A percentile compares a stretch with the other conserved stretches of the same genome.
Conservation (phyloP, 305 asterid genomes). For the Rubia balearica region DNA sequence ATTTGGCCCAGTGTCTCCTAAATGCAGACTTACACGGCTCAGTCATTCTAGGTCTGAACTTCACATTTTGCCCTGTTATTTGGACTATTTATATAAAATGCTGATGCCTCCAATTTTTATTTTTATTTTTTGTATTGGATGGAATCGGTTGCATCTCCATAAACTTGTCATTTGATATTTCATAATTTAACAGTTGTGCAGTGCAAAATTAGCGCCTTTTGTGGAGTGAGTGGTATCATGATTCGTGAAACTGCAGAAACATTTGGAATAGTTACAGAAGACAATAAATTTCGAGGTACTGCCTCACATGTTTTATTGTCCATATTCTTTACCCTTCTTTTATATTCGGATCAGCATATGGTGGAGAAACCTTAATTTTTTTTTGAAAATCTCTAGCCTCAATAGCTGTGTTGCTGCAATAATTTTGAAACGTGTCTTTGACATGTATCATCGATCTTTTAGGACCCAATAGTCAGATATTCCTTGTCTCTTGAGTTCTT, state of each 20-base stretch:
- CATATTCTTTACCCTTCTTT: too few relatives aligned
- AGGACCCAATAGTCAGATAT: neutral
- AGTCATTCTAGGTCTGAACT: constrained; percentile 52
- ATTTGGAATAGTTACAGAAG: constrained; percentile 70
- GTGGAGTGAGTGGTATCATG: constrained; percentile 69
- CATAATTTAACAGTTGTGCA: constrained; percentile 47
- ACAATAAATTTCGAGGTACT: constrained; percentile 70
- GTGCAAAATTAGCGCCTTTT: constrained; percentile 44
- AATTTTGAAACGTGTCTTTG: neutral
- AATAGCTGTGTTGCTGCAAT: neutral
- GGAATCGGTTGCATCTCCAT: neutral
- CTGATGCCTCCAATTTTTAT: neutral
- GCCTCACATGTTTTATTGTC: constrained; percentile 1
- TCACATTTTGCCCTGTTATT: constrained; percentile 3
- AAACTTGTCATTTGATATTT: constrained; percentile 5
- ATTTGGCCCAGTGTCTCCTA: constrained; percentile 62
- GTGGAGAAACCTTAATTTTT: neutral
- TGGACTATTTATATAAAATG: neutral
- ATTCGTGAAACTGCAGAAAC: constrained; percentile 78
- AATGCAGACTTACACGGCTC: constrained; percentile 81
- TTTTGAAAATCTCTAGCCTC: neutral
- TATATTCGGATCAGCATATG: neutral
- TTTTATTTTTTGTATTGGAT: neutral
- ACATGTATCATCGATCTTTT: neutral
- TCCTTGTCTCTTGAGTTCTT: neutral